Base-by-base conservation (phyloP, 768 basidiomycete genomes). In the Xerocomus potaroensis region DNA sequence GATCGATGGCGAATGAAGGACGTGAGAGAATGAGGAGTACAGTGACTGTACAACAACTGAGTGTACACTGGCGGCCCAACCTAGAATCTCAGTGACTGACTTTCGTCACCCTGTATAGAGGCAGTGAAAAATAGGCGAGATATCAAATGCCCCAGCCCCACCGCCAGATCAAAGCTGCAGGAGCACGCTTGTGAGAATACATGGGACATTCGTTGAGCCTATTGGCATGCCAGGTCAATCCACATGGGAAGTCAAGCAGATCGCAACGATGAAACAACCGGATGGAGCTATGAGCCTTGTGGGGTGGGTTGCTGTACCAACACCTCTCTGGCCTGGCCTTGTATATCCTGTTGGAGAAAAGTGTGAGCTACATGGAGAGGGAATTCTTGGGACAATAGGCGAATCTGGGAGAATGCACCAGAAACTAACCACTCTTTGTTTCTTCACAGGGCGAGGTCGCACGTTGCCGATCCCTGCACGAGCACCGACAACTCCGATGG, bases 251-350 rank as follows among this genome's bases (percentile, higher is more conserved):
- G 34, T 39, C 47, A 41, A 24, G 23, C 8, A 46, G 38, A 46
- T 27, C 49, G 36, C 38, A 23, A 30, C 36, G 30, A 22, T n/a
- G 19, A 41, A 50, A 31, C 24, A 41, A 8, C 23, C 31, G 16
- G 35, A 41, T 8, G 22, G 12, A 47, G 46, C 26, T 55, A 83
- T 61, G 80, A 78, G 29, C 82, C 82, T 58, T 85, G 84, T 12
- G 85, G 85, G 19, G 85, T 87, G 29, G 84, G 81, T 57, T 84
- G 85, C 53, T 86, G 82, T 31, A 84, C 72, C 43, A 80, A 76
- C 39, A 79, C 71, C 53, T 81, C 78, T 58, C 80, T 69, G 32
- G 78, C 72, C 50, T 82, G 81, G n/a, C 81, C 83, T 59, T 80
- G 78, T 50, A 73, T 65, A 51, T 85, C 84, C 83, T 85, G 43